phyloP scores from a whole-genome alignment of 1,139 yeast species.

The Candida glucosophila region DNA sequence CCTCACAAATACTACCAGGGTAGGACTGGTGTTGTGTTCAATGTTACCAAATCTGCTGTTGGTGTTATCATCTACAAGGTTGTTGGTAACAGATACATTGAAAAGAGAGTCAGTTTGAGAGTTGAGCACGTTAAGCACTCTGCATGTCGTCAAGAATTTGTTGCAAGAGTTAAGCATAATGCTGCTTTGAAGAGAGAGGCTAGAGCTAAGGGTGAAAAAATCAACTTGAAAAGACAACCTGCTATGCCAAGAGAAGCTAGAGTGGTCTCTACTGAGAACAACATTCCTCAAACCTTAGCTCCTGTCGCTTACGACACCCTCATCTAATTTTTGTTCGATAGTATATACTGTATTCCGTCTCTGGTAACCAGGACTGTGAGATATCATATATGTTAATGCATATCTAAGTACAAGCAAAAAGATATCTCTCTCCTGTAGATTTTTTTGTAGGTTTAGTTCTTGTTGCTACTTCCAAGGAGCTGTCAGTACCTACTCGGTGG shows the following conservation, averaged over 20 bases:
- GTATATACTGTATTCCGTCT: too few relatives aligned
- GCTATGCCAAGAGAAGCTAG: constrained; percentile 93
- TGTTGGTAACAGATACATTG: constrained; percentile 98
- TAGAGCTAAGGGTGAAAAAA: constrained; percentile 87
- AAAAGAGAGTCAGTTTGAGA: constrained; percentile 98
- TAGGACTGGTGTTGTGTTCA: constrained; percentile 98
- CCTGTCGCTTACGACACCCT: constrained; percentile 99
- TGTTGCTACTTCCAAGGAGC: too few relatives aligned
- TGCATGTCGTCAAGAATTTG: constrained; percentile 98
- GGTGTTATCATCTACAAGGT: constrained; percentile 98
- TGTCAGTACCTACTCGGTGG: too few relatives aligned
- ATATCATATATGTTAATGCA: too few relatives aligned
- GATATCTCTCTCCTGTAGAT: too few relatives aligned
- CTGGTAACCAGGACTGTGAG: too few relatives aligned
- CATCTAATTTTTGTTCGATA: constrained; percentile 81
- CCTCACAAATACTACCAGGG: constrained; percentile 99
- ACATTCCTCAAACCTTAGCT: constrained; percentile 94
- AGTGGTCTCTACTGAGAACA: constrained; percentile 67
- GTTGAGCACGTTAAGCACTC: constrained; percentile 99
- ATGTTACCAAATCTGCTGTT: constrained; percentile 96
- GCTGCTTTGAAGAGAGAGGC: constrained; percentile 93
- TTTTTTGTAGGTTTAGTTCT: too few relatives aligned
- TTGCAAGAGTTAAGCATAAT: constrained; percentile 95
- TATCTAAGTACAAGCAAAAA: too few relatives aligned
- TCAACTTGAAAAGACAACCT: constrained; percentile 96